Percentiles rank a stretch among this genome's conserved stretches.
These are phyloP conservation scores for Suillus bovinus DNA, from an alignment of 768 basidiomycete genomes.

Conservation along the genomic window DNA sequence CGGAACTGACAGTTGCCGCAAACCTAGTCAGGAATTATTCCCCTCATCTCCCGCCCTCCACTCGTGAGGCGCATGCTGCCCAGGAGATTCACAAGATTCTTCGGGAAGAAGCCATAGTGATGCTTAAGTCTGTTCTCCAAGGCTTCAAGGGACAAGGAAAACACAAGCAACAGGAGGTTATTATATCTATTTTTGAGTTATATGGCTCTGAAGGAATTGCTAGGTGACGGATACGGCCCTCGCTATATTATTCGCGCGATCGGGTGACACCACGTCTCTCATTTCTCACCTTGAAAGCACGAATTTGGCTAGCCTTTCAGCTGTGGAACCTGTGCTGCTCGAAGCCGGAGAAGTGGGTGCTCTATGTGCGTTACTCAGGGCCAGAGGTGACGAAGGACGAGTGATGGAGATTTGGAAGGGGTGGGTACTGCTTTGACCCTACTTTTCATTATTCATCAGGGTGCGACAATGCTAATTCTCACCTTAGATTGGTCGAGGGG, in stretches of 20 bases:
- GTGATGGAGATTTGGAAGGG: conserved; percentile 25
- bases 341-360: conserved; percentile 3
- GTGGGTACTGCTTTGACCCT: conserved; percentile 17
- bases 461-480: not conserved
- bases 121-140: conserved; percentile 70
- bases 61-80: conserved; percentile 63
- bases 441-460: not conserved
- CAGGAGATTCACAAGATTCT: conserved; percentile 68
- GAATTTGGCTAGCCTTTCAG: not conserved
- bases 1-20: conserved; percentile 77
- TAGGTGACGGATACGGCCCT: conserved; percentile 51
- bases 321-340: conserved; percentile 1
- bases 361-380: conserved; percentile 1
- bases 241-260: conserved; percentile 28
- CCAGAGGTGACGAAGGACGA: conserved; percentile 19
- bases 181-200: conserved; percentile 64
- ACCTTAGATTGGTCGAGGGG: conserved; percentile 27
- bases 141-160: conserved; percentile 67
- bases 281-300: conserved; percentile 7
- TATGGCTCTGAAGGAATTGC: conserved; percentile 53
- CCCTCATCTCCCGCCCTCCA: conserved; percentile 61
- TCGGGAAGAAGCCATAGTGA: conserved; percentile 64
- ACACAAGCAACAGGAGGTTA: conserved; percentile 50
- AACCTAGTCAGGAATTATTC: conserved; percentile 94
- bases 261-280: conserved; percentile 24